A percentile compares a stretch with the other conserved stretches of the same genome.
phyloP scores from a whole-genome alignment of 2,329 filamentous ascomycete genomes.

The Arthroderma sp. region DNA sequence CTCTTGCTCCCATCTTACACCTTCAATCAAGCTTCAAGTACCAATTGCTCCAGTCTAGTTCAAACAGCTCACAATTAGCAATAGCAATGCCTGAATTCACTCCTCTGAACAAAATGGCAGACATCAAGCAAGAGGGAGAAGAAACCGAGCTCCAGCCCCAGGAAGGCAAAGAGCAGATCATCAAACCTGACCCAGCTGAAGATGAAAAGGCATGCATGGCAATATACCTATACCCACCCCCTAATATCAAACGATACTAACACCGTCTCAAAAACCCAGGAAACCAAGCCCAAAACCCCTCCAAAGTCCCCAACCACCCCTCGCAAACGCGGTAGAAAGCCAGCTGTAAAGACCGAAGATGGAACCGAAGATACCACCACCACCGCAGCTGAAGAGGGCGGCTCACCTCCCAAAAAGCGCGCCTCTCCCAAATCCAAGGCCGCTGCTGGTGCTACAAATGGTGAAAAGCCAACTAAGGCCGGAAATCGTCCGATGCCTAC shows the following conservation, averaged over 20 bases:
- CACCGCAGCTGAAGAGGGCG: neutral
- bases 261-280: neutral
- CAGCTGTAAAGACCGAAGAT: conserved; percentile 1
- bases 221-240: neutral
- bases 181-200: neutral
- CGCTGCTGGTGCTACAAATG: neutral
- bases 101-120: conserved; percentile 6
- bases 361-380: neutral
- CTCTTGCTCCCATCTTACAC: no score
- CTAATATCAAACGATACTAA: neutral
- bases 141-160: conserved; percentile 1
- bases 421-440: neutral
- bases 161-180: neutral
- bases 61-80: no score
- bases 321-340: conserved; percentile 15
- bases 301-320: conserved; percentile 8
- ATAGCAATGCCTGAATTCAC: conserved; percentile 7
- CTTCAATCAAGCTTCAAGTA: no score
- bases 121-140: neutral
- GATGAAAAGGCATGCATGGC: conserved; percentile 1
- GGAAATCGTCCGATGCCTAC: conserved; percentile 16
- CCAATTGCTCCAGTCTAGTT: no score
- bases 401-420: neutral
- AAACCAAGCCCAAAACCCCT: neutral
- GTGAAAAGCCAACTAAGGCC: conserved; percentile 1